Conservation (phyloP, 768 basidiomycete genomes). For the Podaxis sp. region DNA sequence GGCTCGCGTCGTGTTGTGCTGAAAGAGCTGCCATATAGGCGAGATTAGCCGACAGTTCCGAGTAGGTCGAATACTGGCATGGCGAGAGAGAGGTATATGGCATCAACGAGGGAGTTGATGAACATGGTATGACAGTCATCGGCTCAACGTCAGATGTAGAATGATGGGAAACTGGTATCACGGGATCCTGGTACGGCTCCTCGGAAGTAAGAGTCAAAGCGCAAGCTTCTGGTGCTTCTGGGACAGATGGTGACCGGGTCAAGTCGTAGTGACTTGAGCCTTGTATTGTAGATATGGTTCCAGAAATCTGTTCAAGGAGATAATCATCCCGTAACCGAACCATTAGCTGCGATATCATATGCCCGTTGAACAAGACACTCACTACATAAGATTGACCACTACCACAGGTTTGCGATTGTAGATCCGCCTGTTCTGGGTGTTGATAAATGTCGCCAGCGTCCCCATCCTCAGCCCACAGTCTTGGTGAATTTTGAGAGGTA, state of each 20-base stretch:
- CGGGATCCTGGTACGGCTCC: background rate
- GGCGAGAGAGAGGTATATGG: background rate
- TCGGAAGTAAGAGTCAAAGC: background rate
- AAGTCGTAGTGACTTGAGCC: background rate
- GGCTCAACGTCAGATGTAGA: background rate
- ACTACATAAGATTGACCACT: background rate
- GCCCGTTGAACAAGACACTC: background rate
- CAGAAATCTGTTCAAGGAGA: background rate
- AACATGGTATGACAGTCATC: background rate
- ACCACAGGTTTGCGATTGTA: background rate
- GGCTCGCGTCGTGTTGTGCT: background rate
- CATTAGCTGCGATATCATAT: background rate
- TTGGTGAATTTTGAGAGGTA: background rate
- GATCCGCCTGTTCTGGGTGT: background rate
- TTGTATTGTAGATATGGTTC: background rate
- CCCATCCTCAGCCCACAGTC: background rate
- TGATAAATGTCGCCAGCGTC: background rate
- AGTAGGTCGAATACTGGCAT: slow-evolving; percentile 10
- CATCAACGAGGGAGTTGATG: background rate
- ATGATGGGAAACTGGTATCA: background rate
- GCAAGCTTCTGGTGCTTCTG: background rate
- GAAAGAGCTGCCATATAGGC: slow-evolving; percentile 3
- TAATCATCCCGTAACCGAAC: background rate
- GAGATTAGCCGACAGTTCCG: slow-evolving; percentile 13
- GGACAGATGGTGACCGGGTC: background rate